Conservation (phyloP, 495 filamentous ascomycete genomes). For the Rhizodiscina lignyota region DNA sequence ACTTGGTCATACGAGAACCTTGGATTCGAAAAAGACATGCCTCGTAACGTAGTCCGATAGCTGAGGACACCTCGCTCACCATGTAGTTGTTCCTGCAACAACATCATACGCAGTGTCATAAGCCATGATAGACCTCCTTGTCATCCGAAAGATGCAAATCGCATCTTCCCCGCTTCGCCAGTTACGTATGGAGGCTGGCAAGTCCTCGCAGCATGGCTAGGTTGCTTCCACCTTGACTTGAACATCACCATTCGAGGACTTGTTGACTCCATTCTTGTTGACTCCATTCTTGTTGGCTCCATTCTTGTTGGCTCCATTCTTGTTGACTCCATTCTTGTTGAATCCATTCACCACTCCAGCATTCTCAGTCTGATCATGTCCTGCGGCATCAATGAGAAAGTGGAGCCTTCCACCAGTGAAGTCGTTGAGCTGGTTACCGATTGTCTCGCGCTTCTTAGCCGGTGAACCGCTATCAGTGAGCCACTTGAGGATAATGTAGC, state of each 20-base stretch:
- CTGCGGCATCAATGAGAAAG: slow-evolving; percentile 14
- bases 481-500: slow-evolving; percentile 38
- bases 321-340: not conserved
- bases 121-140: not conserved
- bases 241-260: not conserved
- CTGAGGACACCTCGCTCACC: not conserved
- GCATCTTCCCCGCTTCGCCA: too few relatives aligned
- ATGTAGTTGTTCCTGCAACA: not conserved
- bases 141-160: not conserved
- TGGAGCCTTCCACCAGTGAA: slow-evolving; percentile 20
- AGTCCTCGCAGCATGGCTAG: not conserved
- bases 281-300: not conserved
- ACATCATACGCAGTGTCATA: not conserved
- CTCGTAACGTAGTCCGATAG: too few relatives aligned
- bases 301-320: not conserved
- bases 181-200: too few relatives aligned
- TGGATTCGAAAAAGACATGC: too few relatives aligned
- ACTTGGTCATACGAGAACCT: too few relatives aligned
- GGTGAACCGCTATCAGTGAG: slow-evolving; percentile 16
- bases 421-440: slow-evolving; percentile 21
- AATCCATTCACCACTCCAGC: not conserved
- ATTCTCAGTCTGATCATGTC: not conserved
- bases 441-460: slow-evolving; percentile 12
- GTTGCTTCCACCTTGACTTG: not conserved
- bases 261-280: not conserved